Evolutionary conservation across 2,329 filamentous ascomycete genomes (phyloP).

Genomic region (Phialophora chinensis): DNA sequence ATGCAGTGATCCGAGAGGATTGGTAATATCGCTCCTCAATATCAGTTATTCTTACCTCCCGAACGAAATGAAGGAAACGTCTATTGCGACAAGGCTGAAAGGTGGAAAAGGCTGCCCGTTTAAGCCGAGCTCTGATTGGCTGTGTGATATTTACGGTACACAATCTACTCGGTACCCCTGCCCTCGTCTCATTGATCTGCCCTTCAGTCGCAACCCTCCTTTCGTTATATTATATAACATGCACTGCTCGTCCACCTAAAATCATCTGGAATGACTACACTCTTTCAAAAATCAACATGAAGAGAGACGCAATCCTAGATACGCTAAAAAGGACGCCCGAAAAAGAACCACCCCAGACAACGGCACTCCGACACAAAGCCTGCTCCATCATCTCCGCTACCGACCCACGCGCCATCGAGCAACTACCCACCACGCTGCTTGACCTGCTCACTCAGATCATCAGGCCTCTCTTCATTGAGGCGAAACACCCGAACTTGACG

Average conservation of each 20-base stretch:
- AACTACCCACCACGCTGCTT: conserved; percentile 32
- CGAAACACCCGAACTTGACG: conserved; percentile 51
- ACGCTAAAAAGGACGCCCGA: neutral
- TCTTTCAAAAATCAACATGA: neutral
- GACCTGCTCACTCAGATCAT: conserved; percentile 42
- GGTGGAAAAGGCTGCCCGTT: neutral
- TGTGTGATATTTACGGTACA: neutral
- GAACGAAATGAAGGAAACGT: neutral
- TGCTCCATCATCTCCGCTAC: conserved; percentile 4
- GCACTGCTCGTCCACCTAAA: neutral
- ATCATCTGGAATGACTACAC: neutral
- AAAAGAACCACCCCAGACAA: conserved; percentile 3
- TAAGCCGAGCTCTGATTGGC: neutral
- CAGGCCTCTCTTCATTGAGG: conserved; percentile 51
- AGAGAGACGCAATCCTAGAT: neutral
- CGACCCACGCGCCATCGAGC: neutral
- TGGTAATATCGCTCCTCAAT: neutral
- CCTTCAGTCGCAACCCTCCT: neutral
- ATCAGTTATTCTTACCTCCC: neutral
- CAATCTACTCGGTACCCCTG: too few relatives aligned
- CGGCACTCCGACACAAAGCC: conserved; percentile 7
- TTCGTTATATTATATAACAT: neutral
- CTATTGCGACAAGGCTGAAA: neutral
- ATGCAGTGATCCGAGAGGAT: neutral
- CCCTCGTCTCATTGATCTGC: neutral